phyloP scores from a whole-genome alignment of 495 filamentous ascomycete genomes.

The Penicillium odoratum region DNA sequence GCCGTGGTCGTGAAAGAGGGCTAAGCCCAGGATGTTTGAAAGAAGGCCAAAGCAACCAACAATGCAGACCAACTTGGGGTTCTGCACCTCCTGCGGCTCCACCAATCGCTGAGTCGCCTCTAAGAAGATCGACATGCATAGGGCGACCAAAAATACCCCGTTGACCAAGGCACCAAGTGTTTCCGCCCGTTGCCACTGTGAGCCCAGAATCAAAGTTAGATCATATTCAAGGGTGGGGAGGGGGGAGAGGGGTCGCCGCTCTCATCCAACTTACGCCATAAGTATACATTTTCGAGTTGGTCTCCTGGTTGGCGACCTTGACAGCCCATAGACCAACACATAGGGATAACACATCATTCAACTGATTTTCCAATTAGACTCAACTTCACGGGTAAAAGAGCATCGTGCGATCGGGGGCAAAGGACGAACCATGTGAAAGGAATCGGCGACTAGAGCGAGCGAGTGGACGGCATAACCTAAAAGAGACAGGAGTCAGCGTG shows the following conservation, averaged over 20 bases:
- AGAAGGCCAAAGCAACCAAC: constrained; percentile 84
- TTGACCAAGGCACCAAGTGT: constrained; percentile 94
- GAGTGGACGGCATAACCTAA: constrained; percentile 80
- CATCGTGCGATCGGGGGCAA: neutral
- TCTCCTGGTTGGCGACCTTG: constrained; percentile 73
- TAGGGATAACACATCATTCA: constrained; percentile 96
- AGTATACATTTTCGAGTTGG: constrained; percentile 82
- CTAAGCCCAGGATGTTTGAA: constrained; percentile 86
- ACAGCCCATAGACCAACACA: constrained; percentile 95
- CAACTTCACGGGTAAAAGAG: neutral
- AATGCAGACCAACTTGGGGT: constrained; percentile 80
- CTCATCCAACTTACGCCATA: constrained; percentile 69
- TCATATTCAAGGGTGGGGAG: neutral
- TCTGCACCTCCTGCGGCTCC: constrained; percentile 80
- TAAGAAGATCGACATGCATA: constrained; percentile 93
- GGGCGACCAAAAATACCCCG: constrained; percentile 92
- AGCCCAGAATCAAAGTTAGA: constrained; percentile 31
- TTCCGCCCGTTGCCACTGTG: constrained; percentile 94
- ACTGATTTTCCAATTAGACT: constrained; percentile 30
- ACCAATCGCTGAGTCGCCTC: constrained; percentile 89
- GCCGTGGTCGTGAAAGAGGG: constrained; percentile 92
- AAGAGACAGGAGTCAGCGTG: constrained; percentile 6
- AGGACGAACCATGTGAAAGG: constrained; percentile 88
- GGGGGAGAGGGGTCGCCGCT: neutral
- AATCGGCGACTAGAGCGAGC: constrained; percentile 90